Evolutionary conservation across 352 stramenopile genomes (phyloP).

Genomic region (Globisporangium acanthophoron): DNA sequence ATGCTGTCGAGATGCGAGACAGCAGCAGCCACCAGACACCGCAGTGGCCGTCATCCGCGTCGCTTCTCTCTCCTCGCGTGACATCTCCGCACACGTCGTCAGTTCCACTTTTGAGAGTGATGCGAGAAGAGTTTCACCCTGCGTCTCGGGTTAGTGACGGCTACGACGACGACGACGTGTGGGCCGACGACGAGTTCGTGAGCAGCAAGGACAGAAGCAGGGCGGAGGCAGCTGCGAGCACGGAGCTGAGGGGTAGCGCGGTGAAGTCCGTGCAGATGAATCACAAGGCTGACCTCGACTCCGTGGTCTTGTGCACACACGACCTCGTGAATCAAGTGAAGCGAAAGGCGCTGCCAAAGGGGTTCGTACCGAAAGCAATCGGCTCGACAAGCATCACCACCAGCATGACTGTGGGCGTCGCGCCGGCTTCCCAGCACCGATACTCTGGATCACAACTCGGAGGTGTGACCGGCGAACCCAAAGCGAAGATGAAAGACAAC

Average conservation of each 20-base stretch:
- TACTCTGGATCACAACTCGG: slow-evolving; percentile 10
- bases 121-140: slow-evolving; percentile 5
- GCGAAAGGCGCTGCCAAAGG: slow-evolving; percentile 26
- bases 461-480: slow-evolving; percentile 8
- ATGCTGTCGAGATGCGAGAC: slow-evolving; percentile 18
- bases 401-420: slow-evolving; percentile 14
- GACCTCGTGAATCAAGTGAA: slow-evolving; percentile 19
- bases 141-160: background rate
- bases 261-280: background rate
- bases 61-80: slow-evolving; percentile 15
- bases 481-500: slow-evolving; percentile 31
- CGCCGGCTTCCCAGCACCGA: slow-evolving; percentile 12
- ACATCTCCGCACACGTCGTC: slow-evolving; percentile 22
- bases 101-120: slow-evolving; percentile 16
- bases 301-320: slow-evolving; percentile 1
- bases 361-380: slow-evolving; percentile 15
- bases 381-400: slow-evolving; percentile 10
- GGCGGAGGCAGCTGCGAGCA: background rate
- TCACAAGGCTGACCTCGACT: slow-evolving; percentile 1
- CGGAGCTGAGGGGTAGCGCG: background rate
- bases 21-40: background rate
- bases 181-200: background rate
- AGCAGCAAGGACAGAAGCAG: background rate
- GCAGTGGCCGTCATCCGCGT: background rate
- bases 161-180: background rate